These are phyloP conservation scores for Blumeriella jaapii DNA, from an alignment of 2,329 filamentous ascomycete species.

Conservation along the genomic window DNA sequence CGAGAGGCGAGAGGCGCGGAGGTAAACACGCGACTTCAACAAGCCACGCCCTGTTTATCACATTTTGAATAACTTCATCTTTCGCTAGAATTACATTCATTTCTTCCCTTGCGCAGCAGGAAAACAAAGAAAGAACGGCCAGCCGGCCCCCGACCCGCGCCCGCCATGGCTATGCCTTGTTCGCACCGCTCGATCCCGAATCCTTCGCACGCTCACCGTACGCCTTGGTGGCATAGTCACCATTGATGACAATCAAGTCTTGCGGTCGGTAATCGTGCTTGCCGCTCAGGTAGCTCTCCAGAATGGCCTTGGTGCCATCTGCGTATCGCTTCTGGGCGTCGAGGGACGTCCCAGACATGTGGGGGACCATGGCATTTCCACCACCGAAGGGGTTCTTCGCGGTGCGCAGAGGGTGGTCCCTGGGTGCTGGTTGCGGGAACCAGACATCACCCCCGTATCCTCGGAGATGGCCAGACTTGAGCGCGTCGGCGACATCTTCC, in stretches of 20 bases:
- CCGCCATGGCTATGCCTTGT: constrained; percentile 12
- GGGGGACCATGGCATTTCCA: constrained; percentile 96
- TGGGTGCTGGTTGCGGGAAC: constrained; percentile 86
- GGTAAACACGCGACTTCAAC: too few species aligned
- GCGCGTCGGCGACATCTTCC: constrained; percentile 91
- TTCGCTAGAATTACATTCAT: too few species aligned
- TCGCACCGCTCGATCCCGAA: constrained; percentile 9
- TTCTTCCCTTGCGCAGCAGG: too few species aligned
- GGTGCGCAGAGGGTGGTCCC: constrained; percentile 84
- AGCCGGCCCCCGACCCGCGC: neutral
- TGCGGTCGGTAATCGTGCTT: constrained; percentile 77
- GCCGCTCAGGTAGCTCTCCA: constrained; percentile 83
- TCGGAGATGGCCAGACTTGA: constrained; percentile 82
- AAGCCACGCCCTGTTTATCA: too few species aligned
- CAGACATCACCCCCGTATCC: constrained; percentile 86
- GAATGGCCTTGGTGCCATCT: constrained; percentile 75
- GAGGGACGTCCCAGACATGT: constrained; percentile 98
- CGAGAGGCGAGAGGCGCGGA: too few species aligned
- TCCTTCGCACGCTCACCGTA: constrained; percentile 25
- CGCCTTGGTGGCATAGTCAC: constrained; percentile 86
- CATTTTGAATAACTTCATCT: too few species aligned
- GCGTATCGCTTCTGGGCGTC: constrained; percentile 93
- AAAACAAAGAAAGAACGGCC: neutral
- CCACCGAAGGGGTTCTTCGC: constrained; percentile 92
- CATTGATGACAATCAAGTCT: constrained; percentile 81